These are phyloP conservation scores for Actinidia arguta DNA, from an alignment of 179 eudicot genomes.

Conservation along the genomic window DNA sequence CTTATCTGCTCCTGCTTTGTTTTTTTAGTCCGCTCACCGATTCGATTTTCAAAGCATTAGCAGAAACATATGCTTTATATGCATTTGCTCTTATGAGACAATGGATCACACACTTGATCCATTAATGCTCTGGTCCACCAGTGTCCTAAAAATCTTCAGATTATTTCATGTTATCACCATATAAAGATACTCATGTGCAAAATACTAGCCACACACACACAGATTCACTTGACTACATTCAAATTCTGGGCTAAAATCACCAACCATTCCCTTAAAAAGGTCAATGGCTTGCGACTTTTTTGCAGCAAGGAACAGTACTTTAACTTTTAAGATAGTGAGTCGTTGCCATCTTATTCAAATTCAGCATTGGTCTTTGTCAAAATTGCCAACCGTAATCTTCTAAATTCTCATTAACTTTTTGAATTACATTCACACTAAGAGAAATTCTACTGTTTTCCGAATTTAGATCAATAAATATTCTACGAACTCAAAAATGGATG, in stretches of 20 bases:
- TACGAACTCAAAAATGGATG: no score
- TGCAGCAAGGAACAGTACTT: background rate
- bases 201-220: background rate
- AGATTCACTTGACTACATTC: constrained; percentile 2
- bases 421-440: no score
- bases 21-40: no score
- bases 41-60: no score
- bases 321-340: background rate
- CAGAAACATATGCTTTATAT: background rate
- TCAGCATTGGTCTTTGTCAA: background rate
- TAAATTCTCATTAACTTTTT: background rate
- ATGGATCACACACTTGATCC: background rate
- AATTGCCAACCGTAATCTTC: background rate
- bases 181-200: background rate
- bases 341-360: background rate
- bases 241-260: background rate
- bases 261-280: background rate
- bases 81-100: background rate
- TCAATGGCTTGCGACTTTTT: background rate
- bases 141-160: background rate
- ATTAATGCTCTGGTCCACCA: background rate
- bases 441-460: no score
- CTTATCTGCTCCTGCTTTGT: no score
- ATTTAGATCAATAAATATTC: no score
- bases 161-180: background rate